These are phyloP conservation scores for Graphilbum ipis-grandicollis DNA, from an alignment of 2,329 filamentous ascomycete species.

Conservation along the genomic window DNA sequence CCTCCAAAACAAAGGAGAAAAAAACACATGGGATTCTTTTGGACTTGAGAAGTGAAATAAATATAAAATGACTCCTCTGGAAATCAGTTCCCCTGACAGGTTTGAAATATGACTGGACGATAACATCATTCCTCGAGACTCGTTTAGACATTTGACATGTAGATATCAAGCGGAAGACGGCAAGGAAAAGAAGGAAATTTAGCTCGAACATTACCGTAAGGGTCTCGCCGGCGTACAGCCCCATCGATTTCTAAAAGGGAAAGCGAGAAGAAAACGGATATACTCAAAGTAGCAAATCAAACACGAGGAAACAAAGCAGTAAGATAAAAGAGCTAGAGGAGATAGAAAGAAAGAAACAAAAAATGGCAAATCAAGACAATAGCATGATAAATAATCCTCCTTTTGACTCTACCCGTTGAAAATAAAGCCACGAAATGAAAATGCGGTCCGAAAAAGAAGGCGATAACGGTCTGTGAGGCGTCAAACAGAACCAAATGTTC, in stretches of 20 bases:
- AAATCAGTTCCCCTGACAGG: background rate
- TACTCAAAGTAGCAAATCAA: no score
- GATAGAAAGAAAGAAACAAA: background rate
- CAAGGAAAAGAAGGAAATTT: no score
- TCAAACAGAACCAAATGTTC: conserved; percentile 2
- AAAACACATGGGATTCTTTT: no score
- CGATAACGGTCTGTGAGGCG: conserved; percentile 2
- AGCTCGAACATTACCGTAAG: no score
- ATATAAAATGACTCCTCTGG: background rate
- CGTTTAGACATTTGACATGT: background rate
- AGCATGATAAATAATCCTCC: background rate
- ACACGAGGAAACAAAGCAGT: no score
- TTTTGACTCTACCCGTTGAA: background rate
- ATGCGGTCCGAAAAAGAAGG: no score
- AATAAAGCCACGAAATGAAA: no score
- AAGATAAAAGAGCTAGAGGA: background rate
- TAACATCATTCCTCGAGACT: conserved; percentile 1
- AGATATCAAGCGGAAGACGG: background rate
- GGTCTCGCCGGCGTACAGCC: no score
- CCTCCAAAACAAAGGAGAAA: no score
- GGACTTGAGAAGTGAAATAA: background rate
- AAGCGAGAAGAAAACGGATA: no score
- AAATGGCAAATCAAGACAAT: background rate
- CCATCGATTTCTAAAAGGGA: no score
- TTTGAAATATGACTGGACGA: background rate